A percentile compares a stretch with the other conserved stretches of the same genome.
These are phyloP conservation scores for Zoysia matrella DNA, from an alignment of 202 grass and related monocot species.

Conservation along the genomic window DNA sequence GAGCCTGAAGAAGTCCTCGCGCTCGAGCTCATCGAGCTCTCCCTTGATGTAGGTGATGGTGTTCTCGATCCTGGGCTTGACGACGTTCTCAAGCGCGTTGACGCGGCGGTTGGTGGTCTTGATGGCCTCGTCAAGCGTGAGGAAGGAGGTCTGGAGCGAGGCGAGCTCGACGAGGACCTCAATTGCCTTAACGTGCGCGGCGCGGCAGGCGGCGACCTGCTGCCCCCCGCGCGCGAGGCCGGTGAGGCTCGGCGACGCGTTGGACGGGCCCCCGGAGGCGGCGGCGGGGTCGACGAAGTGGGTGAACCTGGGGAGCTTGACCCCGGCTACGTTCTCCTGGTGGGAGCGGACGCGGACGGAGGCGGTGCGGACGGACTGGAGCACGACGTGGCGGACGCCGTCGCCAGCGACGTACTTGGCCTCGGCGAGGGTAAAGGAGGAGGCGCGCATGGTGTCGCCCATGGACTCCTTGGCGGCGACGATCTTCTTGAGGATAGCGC, in stretches of 20 bases:
- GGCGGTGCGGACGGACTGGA: conserved; percentile 66
- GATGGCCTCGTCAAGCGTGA: conserved; percentile 81
- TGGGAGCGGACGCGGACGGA: conserved; percentile 53
- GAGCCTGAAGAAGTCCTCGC: conserved; percentile 87
- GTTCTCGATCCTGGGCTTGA: conserved; percentile 80
- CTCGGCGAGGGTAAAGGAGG: conserved; percentile 78
- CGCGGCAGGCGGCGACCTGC: conserved; percentile 82
- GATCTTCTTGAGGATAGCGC: conserved; percentile 71
- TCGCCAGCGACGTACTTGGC: conserved; percentile 73
- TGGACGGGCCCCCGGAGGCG: not conserved
- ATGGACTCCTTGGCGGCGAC: conserved; percentile 78
- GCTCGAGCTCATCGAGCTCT: conserved; percentile 81
- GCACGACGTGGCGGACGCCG: conserved; percentile 57
- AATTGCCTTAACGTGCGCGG: conserved; percentile 81
- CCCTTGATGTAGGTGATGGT: conserved; percentile 72
- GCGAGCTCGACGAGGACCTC: conserved; percentile 95
- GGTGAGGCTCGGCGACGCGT: conserved; percentile 59
- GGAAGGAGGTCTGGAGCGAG: conserved; percentile 82
- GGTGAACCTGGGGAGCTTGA: conserved; percentile 70
- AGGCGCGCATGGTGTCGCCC: conserved; percentile 71
- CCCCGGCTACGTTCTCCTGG: conserved; percentile 87
- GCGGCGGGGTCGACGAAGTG: conserved; percentile 32
- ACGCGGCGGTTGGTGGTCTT: conserved; percentile 83
- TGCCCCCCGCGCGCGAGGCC: conserved; percentile 57
- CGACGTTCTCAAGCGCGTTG: conserved; percentile 84